These are phyloP conservation scores for Nemania diffusa DNA, from an alignment of 2,329 filamentous ascomycete species.

Conservation along the genomic window DNA sequence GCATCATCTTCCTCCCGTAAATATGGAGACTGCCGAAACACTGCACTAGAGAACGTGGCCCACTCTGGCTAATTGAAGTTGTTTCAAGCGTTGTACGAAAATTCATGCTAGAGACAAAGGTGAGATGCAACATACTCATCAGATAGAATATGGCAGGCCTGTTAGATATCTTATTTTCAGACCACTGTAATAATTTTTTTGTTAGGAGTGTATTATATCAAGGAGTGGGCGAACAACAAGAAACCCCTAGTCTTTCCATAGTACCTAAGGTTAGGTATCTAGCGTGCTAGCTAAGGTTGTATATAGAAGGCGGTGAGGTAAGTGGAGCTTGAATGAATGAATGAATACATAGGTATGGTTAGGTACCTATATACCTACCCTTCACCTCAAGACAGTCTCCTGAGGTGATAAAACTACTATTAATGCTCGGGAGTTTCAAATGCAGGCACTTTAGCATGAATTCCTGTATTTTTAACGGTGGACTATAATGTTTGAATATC, in stretches of 20 bases:
- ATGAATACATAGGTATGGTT: background rate
- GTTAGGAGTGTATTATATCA: background rate
- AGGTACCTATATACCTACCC: background rate
- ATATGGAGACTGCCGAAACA: slow-evolving; percentile 29
- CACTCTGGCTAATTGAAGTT: slow-evolving; percentile 34
- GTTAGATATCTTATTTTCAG: slow-evolving; percentile 1
- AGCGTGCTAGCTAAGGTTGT: background rate
- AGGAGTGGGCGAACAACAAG: background rate
- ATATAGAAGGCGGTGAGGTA: slow-evolving; percentile 24
- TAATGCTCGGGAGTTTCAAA: background rate
- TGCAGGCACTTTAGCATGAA: background rate
- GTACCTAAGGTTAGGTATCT: background rate
- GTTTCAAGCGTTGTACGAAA: slow-evolving; percentile 22
- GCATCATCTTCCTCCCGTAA: background rate
- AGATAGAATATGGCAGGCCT: background rate
- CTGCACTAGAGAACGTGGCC: slow-evolving; percentile 7
- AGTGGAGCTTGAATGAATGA: background rate
- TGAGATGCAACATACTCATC: background rate
- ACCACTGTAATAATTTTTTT: background rate
- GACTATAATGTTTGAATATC: background rate
- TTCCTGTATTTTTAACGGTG: slow-evolving; percentile 10
- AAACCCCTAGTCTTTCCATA: background rate
- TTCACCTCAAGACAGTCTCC: background rate
- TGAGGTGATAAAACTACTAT: background rate
- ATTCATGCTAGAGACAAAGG: slow-evolving; percentile 18